Evolutionary conservation across 2,329 filamentous ascomycete species (phyloP), one percentile per base, ranked within the genome.

Genomic region (Ceratocystis variospora): DNA sequence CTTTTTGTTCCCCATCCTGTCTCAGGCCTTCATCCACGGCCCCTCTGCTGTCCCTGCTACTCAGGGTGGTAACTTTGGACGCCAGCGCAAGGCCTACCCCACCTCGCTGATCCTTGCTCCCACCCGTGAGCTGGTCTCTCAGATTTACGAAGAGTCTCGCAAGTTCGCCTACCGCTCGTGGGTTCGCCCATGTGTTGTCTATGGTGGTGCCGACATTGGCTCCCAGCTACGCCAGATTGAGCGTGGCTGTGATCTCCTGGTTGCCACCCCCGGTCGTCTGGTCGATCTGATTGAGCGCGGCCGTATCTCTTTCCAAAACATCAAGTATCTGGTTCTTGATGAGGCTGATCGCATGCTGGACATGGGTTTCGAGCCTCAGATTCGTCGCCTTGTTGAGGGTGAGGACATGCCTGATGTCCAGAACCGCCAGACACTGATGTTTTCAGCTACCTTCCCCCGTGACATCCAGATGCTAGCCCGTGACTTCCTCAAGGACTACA

Each of bases 301-400:
- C 74, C 90, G 93, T 75, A 97, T 99, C 76, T 97, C 94, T 57
- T 87, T 99, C 66, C 85, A 87, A 78, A 96, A 96, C 83, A 99
- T 99, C 84, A 97, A 96, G 83, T 99, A 99, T 76, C 85, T 99
- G 69, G 90, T 99, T 72, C 89, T 99, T 66, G 94, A 99, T 73
- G 94, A 99, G 85, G 94, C 94, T 77, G 94, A 99, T 81, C 94
- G 94, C 77, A 99, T 99, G 94, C 83, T 99, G 83, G 94, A 99
- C 84, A 99, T 99, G 94, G 94, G 94, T 94, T 99, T 99, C 83
- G 94, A 99, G 82, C 94, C 94, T 73, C 94, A 99, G 80, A 99
- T 99, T 75, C 92, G 94, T 74, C 89, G 93, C 73, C 97, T 99
- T 73, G 94, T 99, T 59, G 93, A 97, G 79, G 91, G 91, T 68